Evolutionary conservation across 2,329 filamentous ascomycete genomes (phyloP).

Genomic region (Colletotrichum sp.): DNA sequence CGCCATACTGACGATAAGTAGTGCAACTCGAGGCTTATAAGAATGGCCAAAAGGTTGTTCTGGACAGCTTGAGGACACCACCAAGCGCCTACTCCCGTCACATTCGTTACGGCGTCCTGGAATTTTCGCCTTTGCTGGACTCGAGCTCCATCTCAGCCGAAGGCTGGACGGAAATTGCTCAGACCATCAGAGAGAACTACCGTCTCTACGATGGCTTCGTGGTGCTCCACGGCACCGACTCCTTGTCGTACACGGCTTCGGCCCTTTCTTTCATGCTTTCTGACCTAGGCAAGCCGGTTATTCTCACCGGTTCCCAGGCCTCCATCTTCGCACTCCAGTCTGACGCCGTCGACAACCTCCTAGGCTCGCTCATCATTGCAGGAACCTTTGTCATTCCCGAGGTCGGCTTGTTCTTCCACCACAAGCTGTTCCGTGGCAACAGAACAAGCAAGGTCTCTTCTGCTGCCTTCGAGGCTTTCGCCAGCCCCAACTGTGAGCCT

Average conservation of each 20-base stretch:
- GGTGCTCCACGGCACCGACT: constrained; percentile 89
- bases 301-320: constrained; percentile 82
- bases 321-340: constrained; percentile 91
- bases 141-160: constrained; percentile 87
- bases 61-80: constrained; percentile 80
- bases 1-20: constrained; percentile 25
- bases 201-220: constrained; percentile 90
- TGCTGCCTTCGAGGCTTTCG: constrained; percentile 86
- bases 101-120: constrained; percentile 82
- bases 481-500: constrained; percentile 84
- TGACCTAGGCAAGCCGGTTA: constrained; percentile 88
- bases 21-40: constrained; percentile 57
- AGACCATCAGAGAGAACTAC: constrained; percentile 83
- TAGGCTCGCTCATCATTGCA: constrained; percentile 87
- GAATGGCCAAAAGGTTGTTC: constrained; percentile 51
- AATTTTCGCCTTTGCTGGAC: constrained; percentile 85
- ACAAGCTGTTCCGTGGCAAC: constrained; percentile 88
- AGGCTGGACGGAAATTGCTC: constrained; percentile 86
- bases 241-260: constrained; percentile 86
- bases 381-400: constrained; percentile 93
- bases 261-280: constrained; percentile 93
- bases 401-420: constrained; percentile 93
- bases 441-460: constrained; percentile 87
- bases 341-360: constrained; percentile 88
- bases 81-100: constrained; percentile 80